These are phyloP conservation scores for Yamadazyma ubonensis DNA, from an alignment of 805 yeast genomes.

Conservation along the genomic window DNA sequence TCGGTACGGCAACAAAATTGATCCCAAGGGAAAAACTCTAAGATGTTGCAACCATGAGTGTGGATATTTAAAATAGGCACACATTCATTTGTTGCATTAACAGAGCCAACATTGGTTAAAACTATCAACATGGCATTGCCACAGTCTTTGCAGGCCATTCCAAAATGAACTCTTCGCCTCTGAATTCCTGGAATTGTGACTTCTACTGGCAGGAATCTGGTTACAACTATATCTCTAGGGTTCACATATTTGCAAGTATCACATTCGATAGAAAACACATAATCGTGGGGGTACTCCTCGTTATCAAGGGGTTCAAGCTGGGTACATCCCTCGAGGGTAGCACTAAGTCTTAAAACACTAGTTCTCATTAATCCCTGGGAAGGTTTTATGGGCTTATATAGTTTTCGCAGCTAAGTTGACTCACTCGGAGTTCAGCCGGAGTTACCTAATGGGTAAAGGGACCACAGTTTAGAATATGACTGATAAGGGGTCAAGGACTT, in stretches of 20 bases:
- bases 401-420: constrained; percentile 9
- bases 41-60: constrained; percentile 12
- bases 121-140: constrained; percentile 10
- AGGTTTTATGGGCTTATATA: constrained; percentile 1
- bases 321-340: constrained; percentile 15
- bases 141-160: constrained; percentile 16
- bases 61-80: constrained; percentile 13
- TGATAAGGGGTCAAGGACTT: neutral
- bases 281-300: constrained; percentile 18
- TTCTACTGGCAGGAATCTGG: constrained; percentile 10
- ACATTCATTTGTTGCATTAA: neutral
- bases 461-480: neutral
- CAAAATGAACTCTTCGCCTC: constrained; percentile 12
- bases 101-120: constrained; percentile 1
- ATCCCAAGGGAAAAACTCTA: constrained; percentile 12
- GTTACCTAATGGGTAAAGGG: no score
- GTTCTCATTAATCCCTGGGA: constrained; percentile 17
- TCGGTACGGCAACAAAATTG: constrained; percentile 12
- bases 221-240: constrained; percentile 11
- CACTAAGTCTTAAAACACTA: constrained; percentile 10
- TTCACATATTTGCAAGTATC: constrained; percentile 8
- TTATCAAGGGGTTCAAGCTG: constrained; percentile 16
- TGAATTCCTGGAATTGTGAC: neutral
- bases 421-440: neutral
- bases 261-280: constrained; percentile 14